Evolutionary conservation across 1,139 yeast genomes (phyloP).

Genomic region (Taphrina pruni): DNA sequence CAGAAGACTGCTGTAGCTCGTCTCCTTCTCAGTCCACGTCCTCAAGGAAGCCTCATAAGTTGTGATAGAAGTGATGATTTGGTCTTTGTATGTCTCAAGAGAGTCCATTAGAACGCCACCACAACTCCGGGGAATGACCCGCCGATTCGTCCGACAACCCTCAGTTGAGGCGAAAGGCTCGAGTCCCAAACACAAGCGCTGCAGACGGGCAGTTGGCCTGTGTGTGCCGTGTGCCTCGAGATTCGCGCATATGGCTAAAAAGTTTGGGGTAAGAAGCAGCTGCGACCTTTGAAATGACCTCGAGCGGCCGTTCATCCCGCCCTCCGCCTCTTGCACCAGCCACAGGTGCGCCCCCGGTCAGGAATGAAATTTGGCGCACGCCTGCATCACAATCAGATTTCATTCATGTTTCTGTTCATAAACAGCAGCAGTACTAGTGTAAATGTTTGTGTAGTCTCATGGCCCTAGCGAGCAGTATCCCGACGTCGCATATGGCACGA

Average conservation of each 20-base stretch:
- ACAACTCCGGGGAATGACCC: not conserved
- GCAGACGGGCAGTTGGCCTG: too few species aligned
- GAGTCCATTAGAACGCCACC: not conserved
- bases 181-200: too few species aligned
- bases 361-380: not conserved
- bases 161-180: too few species aligned
- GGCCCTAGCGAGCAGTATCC: too few species aligned
- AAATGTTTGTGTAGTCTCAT: too few species aligned
- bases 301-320: slow-evolving; percentile 7
- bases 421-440: too few species aligned
- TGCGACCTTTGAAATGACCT: not conserved
- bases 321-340: not conserved
- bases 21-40: slow-evolving; percentile 9
- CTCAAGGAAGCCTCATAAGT: slow-evolving; percentile 16
- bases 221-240: too few species aligned
- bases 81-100: slow-evolving; percentile 16
- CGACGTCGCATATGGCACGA: not conserved
- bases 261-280: slow-evolving; percentile 5
- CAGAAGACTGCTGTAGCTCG: slow-evolving; percentile 6
- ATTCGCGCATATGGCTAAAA: not conserved
- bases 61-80: not conserved
- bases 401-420: too few species aligned
- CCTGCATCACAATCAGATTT: too few species aligned
- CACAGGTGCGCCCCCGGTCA: not conserved
- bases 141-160: not conserved